These are phyloP conservation scores for Thinopyrum elongatum DNA, from an alignment of 176 grass and related monocot genomes.

Conservation along the genomic window DNA sequence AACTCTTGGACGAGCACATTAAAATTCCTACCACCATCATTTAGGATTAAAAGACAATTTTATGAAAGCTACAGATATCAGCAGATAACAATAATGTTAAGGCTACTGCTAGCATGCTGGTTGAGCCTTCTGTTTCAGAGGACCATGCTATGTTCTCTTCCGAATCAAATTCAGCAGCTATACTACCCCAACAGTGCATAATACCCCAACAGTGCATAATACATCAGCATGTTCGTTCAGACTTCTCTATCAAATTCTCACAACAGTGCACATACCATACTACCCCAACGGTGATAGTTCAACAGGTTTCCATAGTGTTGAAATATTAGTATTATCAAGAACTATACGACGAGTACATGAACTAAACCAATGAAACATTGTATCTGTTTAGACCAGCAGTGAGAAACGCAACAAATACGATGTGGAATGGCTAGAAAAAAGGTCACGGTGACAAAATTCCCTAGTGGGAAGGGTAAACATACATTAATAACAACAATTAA, in stretches of 20 bases:
- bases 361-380: background rate
- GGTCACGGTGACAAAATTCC: too few relatives aligned
- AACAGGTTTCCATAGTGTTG: background rate
- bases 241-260: slow-evolving; percentile 33
- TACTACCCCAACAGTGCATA: background rate
- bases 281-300: background rate
- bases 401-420: background rate
- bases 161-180: slow-evolving; percentile 11
- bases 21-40: background rate
- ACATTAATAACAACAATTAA: slow-evolving; percentile 15
- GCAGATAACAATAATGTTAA: slow-evolving; percentile 18
- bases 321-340: background rate
- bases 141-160: background rate
- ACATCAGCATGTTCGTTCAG: slow-evolving; percentile 14
- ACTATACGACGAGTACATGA: background rate
- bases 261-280: background rate
- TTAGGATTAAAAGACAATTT: background rate
- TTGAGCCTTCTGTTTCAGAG: background rate
- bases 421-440: too few relatives aligned
- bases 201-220: background rate
- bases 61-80: background rate
- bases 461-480: slow-evolving; percentile 1
- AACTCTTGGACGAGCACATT: background rate
- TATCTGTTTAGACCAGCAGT: background rate
- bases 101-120: background rate